Evolutionary conservation across 2,329 filamentous ascomycete genomes (phyloP).

Genomic region (Lomentospora prolificans): DNA sequence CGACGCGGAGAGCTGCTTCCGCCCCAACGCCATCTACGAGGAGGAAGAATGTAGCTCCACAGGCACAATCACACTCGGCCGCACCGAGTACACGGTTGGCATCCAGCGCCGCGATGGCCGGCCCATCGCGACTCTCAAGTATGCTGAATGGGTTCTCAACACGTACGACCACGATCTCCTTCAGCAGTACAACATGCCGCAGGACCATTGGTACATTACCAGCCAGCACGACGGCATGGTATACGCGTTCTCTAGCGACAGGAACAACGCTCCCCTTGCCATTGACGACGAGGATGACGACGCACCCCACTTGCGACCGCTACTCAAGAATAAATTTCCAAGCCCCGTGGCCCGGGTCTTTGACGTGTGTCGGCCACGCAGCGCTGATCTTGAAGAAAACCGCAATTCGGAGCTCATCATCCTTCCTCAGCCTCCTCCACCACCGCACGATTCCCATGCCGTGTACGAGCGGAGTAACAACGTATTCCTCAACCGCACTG

Average conservation of each 20-base stretch:
- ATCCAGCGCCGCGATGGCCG: slow-evolving; percentile 69
- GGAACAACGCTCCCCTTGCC: slow-evolving; percentile 29
- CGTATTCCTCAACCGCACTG: slow-evolving; percentile 81
- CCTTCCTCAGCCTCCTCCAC: slow-evolving; percentile 74
- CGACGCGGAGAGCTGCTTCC: slow-evolving; percentile 64
- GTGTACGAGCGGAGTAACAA: slow-evolving; percentile 47
- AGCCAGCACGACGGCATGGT: slow-evolving; percentile 77
- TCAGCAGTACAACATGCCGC: slow-evolving; percentile 54
- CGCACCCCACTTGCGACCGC: slow-evolving; percentile 23
- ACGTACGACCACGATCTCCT: slow-evolving; percentile 82
- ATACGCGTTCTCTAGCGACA: slow-evolving; percentile 46
- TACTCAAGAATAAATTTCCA: slow-evolving; percentile 60
- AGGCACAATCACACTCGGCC: slow-evolving; percentile 72
- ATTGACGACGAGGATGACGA: not conserved
- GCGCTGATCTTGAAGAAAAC: slow-evolving; percentile 48
- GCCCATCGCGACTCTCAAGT: slow-evolving; percentile 79
- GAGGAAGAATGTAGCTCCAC: slow-evolving; percentile 69
- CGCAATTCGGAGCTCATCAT: slow-evolving; percentile 61
- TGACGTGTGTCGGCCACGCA: slow-evolving; percentile 69
- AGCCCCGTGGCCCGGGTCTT: slow-evolving; percentile 82
- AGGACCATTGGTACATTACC: slow-evolving; percentile 84
- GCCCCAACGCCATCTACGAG: slow-evolving; percentile 56
- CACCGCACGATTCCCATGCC: slow-evolving; percentile 37
- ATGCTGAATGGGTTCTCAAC: slow-evolving; percentile 91
- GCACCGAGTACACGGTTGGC: slow-evolving; percentile 80